phyloP scores from a whole-genome alignment of 2,329 filamentous ascomycete genomes.

The Diplodia sapinea region DNA sequence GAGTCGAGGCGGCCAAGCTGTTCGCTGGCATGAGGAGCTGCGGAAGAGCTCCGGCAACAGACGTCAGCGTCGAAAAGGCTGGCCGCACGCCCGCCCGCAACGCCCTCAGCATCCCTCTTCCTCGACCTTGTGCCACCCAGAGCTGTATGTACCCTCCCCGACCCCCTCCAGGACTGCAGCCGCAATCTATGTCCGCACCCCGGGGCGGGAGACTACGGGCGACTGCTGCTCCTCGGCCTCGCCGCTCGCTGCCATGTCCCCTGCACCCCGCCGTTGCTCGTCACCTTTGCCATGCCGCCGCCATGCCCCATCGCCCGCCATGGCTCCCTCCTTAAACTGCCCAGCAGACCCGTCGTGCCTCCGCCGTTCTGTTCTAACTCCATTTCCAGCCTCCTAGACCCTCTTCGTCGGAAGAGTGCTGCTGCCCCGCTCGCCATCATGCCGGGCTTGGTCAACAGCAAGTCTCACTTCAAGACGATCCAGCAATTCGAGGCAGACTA shows the following conservation, averaged over 20 bases:
- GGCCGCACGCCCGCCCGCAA: conserved; percentile 22
- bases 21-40: conserved; percentile 4
- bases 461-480: conserved; percentile 75
- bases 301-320: not conserved
- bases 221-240: too few relatives aligned
- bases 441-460: conserved; percentile 44
- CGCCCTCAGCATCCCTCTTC: too few relatives aligned
- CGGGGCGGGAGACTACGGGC: not conserved
- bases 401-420: not conserved
- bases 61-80: conserved; percentile 7
- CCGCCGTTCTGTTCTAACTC: conserved; percentile 7
- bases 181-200: too few relatives aligned
- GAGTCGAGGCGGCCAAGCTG: not conserved
- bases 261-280: too few relatives aligned
- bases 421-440: conserved; percentile 16
- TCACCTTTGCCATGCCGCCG: too few relatives aligned
- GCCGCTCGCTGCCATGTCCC: too few relatives aligned
- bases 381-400: not conserved
- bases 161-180: too few relatives aligned
- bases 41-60: conserved; percentile 25
- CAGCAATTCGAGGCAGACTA: conserved; percentile 90
- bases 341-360: not conserved
- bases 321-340: not conserved
- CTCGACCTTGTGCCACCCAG: not conserved
- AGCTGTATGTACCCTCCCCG: not conserved